Conservation (phyloP, 192 early-diverging fungal genomes). For the Linnemannia elongata region DNA sequence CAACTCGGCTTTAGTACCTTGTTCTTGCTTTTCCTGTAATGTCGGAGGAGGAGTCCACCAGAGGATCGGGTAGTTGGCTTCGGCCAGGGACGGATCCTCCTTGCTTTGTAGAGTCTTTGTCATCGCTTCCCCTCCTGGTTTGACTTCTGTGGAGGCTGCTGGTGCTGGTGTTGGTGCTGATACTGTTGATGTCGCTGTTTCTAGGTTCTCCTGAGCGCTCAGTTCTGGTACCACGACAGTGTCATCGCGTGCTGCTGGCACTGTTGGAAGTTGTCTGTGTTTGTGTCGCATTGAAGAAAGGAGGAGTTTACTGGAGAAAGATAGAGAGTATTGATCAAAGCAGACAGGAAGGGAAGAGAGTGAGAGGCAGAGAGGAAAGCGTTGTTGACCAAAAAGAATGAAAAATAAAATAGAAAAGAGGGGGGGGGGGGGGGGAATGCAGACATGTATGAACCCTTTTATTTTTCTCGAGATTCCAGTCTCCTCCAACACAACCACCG, state of each 20-base stretch:
- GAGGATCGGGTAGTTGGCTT: constrained; percentile 12
- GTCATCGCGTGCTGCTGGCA: neutral
- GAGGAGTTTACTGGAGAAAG: neutral
- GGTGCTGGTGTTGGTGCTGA: neutral
- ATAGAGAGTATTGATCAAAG: neutral
- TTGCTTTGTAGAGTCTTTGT: constrained; percentile 19
- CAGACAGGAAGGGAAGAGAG: neutral
- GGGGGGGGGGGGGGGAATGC: neutral
- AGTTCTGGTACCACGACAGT: neutral
- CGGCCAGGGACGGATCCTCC: constrained; percentile 9
- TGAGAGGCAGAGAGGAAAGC: neutral
- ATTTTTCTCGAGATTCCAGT: constrained; percentile 3
- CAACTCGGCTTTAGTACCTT: neutral
- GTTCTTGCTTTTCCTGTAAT: neutral
- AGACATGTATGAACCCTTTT: too few species aligned
- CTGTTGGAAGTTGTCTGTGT: neutral
- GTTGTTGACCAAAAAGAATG: too few species aligned
- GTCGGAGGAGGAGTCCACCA: constrained; percentile 24
- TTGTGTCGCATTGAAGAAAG: neutral
- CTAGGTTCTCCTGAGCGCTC: neutral
- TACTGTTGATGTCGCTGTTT: too few species aligned
- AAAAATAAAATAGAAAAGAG: neutral
- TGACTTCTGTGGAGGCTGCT: neutral
- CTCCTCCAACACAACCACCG: neutral
- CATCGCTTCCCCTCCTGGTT: neutral